Base-by-base conservation (phyloP, 2,329 filamentous ascomycete genomes). In the Fusarium abutilonis region DNA sequence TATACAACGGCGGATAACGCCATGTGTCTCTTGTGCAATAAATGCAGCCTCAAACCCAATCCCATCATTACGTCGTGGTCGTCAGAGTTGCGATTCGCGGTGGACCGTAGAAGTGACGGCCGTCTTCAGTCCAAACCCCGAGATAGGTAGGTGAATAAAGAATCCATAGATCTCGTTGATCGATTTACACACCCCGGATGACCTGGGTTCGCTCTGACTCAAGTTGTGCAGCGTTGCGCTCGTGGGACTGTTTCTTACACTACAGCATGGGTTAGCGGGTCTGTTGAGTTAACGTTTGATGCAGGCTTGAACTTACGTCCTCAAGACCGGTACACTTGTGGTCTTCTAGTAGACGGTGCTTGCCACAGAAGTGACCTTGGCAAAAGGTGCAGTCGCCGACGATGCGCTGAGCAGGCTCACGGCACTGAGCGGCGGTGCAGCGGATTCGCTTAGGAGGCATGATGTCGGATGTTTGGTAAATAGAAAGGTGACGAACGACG, bases 371-470 rank as follows among this genome's bases (percentile, higher is more conserved):
- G 76, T 96, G 91, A 41, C 93, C 93, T 52, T 89, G 83, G 82
- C 95, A 99, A 83, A 98, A 98, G 60, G 88, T 89, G 79, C 95
- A 99, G 81, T 98, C 94, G 51, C 95, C 95, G 57, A 97, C 91
- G 72, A 99, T 97, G 66, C 92, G 89, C 78, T 97, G 93, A 14
- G 93, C 93, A 28, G 86, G 85, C 70, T 92, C 89, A 75, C 88
- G 92, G 87, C 95, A 98, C 69, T 93, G 89, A 79, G 94, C 93
- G 81, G 91, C 93, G 66, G 84, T 89, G 83, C 95, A 98, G 70
- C 91, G 89, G 69, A 90, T 87, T 83, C 91, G 92, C 80, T 89
- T 91, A 62, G 88, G 84, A 64, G 89, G 85, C 85, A 88, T 89
- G 67, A 50, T 78, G 73, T 64, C 41, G 52, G 57, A 53, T 52